Base-by-base conservation (phyloP, 768 basidiomycete genomes). In the Sarcomyxa edulis region DNA sequence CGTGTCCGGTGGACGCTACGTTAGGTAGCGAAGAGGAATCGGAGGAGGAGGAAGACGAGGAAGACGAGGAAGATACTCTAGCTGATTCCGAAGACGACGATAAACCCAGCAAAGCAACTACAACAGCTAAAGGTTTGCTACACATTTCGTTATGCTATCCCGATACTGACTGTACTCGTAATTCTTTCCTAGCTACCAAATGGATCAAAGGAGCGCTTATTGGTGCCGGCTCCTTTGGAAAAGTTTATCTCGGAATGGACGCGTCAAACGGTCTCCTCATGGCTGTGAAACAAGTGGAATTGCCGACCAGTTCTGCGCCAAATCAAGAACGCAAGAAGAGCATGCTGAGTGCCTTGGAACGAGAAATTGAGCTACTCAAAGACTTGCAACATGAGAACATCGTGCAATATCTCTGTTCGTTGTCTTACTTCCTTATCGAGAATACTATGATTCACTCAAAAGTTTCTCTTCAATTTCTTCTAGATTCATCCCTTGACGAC, bases 171-270 rank as follows among this genome's bases (percentile, higher is more conserved):
- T 21, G 37, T 24, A 43, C 27, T 37, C 18, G 42, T 34, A 35
- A 39, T 30, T 28, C 25, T 46, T 20, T 51, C 59, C 48, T 56
- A 76, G 89, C 81, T 27, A 87, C 84, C 55, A 96, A 95, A 59
- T 97, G 94, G 93, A 92, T 94, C 64, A 94, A 94, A 50, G 93
- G 92, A 33, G 93, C 93, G 7, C 75, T 96, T 49, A 95, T 96
- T 46, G 92, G 94, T 45, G 85, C 91, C 31, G 92, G 91, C 3
- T 95, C 93, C 1, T 95, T 95, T 53, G 92, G 93, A 36, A 90
- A 91, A 54, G 92, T 96, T 26, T 96, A 91, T 60, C 79, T 96
- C 7, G 92, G 91, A 23, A 92, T 96, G 90, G 93, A 94, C 59
- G 88, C 91, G 1, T 74, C 85, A 14, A 86, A 74, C 35, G 93